Percentiles rank a stretch among this genome's conserved stretches.
Evolutionary conservation across 2,329 filamentous ascomycete genomes (phyloP).

Genomic region (Aureobasidium sp.): DNA sequence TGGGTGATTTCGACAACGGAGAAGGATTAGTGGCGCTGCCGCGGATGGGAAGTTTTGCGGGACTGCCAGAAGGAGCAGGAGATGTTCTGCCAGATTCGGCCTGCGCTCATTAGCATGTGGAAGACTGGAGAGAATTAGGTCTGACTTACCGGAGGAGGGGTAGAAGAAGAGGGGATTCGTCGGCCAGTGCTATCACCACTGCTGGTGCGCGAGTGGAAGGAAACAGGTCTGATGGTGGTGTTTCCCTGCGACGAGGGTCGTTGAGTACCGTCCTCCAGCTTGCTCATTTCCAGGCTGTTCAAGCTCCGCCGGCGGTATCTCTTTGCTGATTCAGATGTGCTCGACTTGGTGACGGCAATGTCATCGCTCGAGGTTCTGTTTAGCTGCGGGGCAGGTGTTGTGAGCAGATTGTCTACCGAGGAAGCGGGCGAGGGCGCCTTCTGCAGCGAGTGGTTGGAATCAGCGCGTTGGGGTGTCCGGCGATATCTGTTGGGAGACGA

Average conservation of each 20-base stretch:
- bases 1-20: constrained; percentile 36
- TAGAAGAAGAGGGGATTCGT: constrained; percentile 18
- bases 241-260: constrained; percentile 25
- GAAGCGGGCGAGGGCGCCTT: constrained; percentile 30
- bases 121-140: not conserved
- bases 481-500: constrained; percentile 78
- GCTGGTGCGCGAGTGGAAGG: constrained; percentile 27
- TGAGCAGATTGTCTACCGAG: constrained; percentile 50
- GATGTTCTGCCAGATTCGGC: constrained; percentile 19
- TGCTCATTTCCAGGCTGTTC: constrained; percentile 52
- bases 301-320: constrained; percentile 77
- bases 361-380: constrained; percentile 54
- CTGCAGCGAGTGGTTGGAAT: constrained; percentile 38
- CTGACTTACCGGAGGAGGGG: constrained; percentile 17
- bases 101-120: constrained; percentile 5
- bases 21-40: constrained; percentile 38
- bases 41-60: constrained; percentile 27
- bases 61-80: constrained; percentile 16
- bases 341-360: constrained; percentile 53
- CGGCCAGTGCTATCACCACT: constrained; percentile 29
- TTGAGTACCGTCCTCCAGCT: constrained; percentile 19
- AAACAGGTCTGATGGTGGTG: constrained; percentile 29
- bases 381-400: constrained; percentile 21
- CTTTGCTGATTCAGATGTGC: constrained; percentile 60
- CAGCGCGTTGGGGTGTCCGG: constrained; percentile 52